Evolutionary conservation across 768 basidiomycete genomes (phyloP).

Genomic region (Leccinum olivaceopallidum): DNA sequence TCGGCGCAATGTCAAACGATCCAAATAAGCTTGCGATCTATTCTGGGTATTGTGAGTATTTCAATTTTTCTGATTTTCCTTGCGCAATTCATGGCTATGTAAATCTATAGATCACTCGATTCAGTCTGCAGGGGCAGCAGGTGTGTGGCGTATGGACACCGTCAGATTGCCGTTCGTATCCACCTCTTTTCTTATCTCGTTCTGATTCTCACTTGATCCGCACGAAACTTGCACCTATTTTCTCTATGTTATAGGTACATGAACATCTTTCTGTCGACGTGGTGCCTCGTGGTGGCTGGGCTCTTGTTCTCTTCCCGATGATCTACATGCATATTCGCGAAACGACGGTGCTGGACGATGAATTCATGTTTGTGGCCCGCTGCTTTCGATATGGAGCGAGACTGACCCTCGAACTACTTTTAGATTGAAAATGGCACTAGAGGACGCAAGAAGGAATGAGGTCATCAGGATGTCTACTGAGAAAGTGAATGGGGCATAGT

Average conservation of each 20-base stretch:
- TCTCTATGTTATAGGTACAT: constrained; percentile 42
- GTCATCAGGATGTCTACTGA: background rate
- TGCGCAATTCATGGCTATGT: too few species aligned
- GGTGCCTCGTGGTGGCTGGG: constrained; percentile 63
- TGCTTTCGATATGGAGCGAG: background rate
- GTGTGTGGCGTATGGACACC: constrained; percentile 69
- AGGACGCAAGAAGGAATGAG: background rate
- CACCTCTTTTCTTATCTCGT: background rate
- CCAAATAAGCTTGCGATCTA: constrained; percentile 75
- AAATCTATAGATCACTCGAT: constrained; percentile 58
- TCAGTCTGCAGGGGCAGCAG: constrained; percentile 74
- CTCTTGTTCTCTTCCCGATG: constrained; percentile 73
- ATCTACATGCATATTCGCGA: constrained; percentile 65
- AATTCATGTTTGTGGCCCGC: constrained; percentile 45
- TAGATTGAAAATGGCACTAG: constrained; percentile 11
- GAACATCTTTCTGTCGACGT: constrained; percentile 72
- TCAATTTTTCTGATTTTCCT: too few species aligned
- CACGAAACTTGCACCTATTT: too few species aligned
- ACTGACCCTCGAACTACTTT: background rate
- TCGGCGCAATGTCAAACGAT: constrained; percentile 83
- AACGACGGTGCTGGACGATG: constrained; percentile 53
- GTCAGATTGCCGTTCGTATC: constrained; percentile 59
- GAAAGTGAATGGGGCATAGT: constrained; percentile 1
- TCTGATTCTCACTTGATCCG: background rate
- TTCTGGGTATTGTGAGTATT: constrained; percentile 23